Evolutionary conservation across 441 rosid species (phyloP).

Genomic region (Gossypium davidsonii): DNA sequence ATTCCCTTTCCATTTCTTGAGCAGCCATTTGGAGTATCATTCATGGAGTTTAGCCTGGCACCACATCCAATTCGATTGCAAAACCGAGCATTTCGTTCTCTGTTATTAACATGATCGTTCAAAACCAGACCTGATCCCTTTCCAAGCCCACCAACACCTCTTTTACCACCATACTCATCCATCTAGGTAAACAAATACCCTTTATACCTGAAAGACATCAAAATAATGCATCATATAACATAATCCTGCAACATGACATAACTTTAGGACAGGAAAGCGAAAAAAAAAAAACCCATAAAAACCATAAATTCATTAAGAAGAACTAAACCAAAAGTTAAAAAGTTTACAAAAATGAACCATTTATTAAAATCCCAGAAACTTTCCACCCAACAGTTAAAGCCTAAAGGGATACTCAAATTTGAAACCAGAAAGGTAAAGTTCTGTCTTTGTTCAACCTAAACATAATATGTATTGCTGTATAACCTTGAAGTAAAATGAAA

Average conservation of each 20-base stretch:
- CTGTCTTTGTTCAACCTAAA: neutral
- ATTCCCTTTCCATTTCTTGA: slow-evolving; percentile 57
- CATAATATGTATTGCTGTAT: neutral
- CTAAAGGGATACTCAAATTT: too few relatives aligned
- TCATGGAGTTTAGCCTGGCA: slow-evolving; percentile 46
- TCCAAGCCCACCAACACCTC: slow-evolving; percentile 31
- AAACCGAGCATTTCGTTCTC: slow-evolving; percentile 10
- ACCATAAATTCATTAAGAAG: neutral
- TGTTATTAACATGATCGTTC: neutral
- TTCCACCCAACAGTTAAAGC: neutral
- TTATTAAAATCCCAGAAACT: neutral
- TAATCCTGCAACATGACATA: neutral
- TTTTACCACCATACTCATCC: slow-evolving; percentile 70
- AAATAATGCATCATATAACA: neutral
- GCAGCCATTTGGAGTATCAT: slow-evolving; percentile 37
- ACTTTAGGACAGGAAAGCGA: neutral
- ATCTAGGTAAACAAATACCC: slow-evolving; percentile 25
- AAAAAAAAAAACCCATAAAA: neutral
- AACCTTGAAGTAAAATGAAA: neutral
- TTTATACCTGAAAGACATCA: slow-evolving; percentile 27
- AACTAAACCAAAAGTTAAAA: neutral
- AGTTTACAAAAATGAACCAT: neutral
- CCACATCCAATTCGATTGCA: slow-evolving; percentile 63
- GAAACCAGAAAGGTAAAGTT: neutral
- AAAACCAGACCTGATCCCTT: slow-evolving; percentile 38